Evolutionary conservation across 495 filamentous ascomycete species (phyloP).

Genomic region (Hypoxylon intermedium): DNA sequence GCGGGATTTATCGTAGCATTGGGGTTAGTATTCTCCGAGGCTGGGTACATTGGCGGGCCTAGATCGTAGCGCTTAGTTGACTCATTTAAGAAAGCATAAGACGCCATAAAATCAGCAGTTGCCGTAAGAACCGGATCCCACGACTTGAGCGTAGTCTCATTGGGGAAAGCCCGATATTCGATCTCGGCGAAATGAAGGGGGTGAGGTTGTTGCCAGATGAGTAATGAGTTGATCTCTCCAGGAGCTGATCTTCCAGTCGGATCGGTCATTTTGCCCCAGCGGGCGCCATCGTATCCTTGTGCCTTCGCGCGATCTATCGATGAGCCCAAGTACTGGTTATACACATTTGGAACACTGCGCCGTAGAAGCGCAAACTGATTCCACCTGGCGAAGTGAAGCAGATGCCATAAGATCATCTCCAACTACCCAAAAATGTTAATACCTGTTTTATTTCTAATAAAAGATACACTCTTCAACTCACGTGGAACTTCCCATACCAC

Average conservation of each 20-base stretch:
- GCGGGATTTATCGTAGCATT: constrained; percentile 59
- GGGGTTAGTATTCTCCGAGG: constrained; percentile 58
- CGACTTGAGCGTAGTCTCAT: constrained; percentile 45
- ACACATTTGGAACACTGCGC: constrained; percentile 55
- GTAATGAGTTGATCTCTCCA: constrained; percentile 61
- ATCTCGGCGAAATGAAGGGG: constrained; percentile 61
- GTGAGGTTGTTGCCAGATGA: constrained; percentile 65
- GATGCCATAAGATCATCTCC: constrained; percentile 65
- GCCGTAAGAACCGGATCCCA: constrained; percentile 55
- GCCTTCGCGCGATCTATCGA: constrained; percentile 52
- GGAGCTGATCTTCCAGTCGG: constrained; percentile 61
- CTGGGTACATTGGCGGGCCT: constrained; percentile 62
- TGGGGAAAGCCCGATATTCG: constrained; percentile 54
- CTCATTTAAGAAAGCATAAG: constrained; percentile 56
- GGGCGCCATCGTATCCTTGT: constrained; percentile 61
- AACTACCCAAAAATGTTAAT: constrained; percentile 31
- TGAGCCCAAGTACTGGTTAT: constrained; percentile 55
- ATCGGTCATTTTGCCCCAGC: constrained; percentile 67
- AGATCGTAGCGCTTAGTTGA: constrained; percentile 56
- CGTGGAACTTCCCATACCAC: constrained; percentile 62
- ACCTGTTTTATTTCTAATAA: not conserved
- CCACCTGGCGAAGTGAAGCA: constrained; percentile 61
- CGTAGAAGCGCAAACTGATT: constrained; percentile 54
- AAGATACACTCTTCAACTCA: constrained; percentile 18
- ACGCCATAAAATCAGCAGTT: constrained; percentile 61